A percentile compares a stretch with the other conserved stretches of the same genome.
Evolutionary conservation across 768 basidiomycete species (phyloP).

Genomic region (Termitomyces sp.): DNA sequence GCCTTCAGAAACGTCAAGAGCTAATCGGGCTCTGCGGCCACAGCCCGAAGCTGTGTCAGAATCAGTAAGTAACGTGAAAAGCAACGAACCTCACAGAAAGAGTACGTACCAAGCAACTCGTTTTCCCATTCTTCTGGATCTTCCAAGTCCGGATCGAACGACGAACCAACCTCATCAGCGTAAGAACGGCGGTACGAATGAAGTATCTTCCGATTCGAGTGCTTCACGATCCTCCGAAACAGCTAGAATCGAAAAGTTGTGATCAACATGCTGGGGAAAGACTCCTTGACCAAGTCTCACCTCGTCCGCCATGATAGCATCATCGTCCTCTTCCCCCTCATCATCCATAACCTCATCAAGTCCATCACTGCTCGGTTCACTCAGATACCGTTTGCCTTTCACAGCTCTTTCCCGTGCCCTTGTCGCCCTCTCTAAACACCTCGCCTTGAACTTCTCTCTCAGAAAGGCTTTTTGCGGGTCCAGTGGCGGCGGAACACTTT

Average conservation of each 20-base stretch:
- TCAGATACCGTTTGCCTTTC: conserved; percentile 27
- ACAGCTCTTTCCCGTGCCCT: conserved; percentile 50
- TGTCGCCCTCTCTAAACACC: conserved; percentile 57
- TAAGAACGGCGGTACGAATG: conserved; percentile 63
- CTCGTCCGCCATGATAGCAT: conserved; percentile 64
- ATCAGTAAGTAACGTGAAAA: background rate
- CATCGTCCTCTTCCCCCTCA: conserved; percentile 54
- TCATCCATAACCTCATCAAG: conserved; percentile 33
- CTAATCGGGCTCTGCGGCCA: background rate
- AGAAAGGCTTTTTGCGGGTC: conserved; percentile 52
- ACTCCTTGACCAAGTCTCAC: conserved; percentile 23
- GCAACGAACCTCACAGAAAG: background rate
- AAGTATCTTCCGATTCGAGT: conserved; percentile 40
- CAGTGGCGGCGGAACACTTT: conserved; percentile 5
- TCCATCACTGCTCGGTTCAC: conserved; percentile 46
- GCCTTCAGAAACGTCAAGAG: background rate
- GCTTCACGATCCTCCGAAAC: conserved; percentile 60
- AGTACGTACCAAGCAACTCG: conserved; percentile 39
- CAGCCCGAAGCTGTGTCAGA: conserved; percentile 2
- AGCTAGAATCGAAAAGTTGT: conserved; percentile 37
- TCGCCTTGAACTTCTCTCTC: conserved; percentile 54
- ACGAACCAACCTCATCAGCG: conserved; percentile 65
- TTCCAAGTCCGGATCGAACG: conserved; percentile 70
- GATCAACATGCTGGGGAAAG: background rate
- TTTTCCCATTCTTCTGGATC: conserved; percentile 58